Conservation (phyloP, 1,139 yeast species). For the Pichia sp. region DNA sequence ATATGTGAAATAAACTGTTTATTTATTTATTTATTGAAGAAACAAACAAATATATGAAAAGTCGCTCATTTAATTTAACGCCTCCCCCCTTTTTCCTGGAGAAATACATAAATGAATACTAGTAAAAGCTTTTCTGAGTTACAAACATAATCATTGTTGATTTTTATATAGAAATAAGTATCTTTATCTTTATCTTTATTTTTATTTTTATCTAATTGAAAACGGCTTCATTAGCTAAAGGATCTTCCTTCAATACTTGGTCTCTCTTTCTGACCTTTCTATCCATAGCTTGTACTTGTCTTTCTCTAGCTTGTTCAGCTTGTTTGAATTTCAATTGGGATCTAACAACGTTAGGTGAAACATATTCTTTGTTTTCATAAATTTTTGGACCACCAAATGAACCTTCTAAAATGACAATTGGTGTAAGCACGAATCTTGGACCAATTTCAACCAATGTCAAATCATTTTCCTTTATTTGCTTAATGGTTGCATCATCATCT, state of each 20-base stretch:
- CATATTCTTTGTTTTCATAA: conserved; percentile 93
- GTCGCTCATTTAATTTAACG: too few relatives aligned
- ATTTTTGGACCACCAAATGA: conserved; percentile 98
- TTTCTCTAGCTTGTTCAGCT: conserved; percentile 69
- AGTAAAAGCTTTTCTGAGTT: too few relatives aligned
- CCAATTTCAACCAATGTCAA: conserved; percentile 82
- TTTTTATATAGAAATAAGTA: too few relatives aligned
- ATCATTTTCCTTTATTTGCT: conserved; percentile 24
- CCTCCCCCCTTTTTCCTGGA: too few relatives aligned
- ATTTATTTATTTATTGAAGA: not conserved
- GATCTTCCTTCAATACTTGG: conserved; percentile 69
- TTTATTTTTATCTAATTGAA: conserved; percentile 28
- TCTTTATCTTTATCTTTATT: too few relatives aligned
- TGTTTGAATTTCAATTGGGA: conserved; percentile 77
- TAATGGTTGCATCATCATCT: conserved; percentile 21
- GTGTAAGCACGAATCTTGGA: conserved; percentile 91
- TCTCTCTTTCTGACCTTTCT: conserved; percentile 72
- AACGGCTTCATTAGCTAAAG: conserved; percentile 70
- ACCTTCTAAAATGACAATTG: conserved; percentile 88
- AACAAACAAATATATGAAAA: too few relatives aligned
- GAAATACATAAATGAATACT: too few relatives aligned
- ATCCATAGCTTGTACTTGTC: conserved; percentile 74
- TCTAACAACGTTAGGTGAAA: conserved; percentile 91
- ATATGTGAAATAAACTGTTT: not conserved
- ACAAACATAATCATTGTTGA: too few relatives aligned